Base-by-base conservation (phyloP, 75 land plant genomes). In the Selaginella moellendorffii region DNA sequence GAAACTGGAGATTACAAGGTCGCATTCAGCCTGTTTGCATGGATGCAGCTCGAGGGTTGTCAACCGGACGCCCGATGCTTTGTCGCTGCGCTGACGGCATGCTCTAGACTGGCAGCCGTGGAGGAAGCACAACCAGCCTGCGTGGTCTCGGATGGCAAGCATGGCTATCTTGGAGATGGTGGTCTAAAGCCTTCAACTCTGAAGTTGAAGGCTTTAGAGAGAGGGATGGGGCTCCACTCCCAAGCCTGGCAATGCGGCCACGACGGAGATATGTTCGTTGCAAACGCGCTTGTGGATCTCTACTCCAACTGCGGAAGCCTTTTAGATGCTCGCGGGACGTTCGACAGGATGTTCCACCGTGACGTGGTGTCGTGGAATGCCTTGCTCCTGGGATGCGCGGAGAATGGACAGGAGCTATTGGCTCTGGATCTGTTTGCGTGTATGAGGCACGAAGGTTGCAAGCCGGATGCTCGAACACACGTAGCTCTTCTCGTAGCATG, bases 281-380 rank as follows among this genome's bases (percentile, higher is more conserved):
- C 8, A 5, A 56, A 19, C 59, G n/a, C n/a, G 17, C 59, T 56
- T 2, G 59, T 56, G n/a, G 59, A 56, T 56, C 5, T 56, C 17
- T 56, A 56, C n/a, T 5, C 59, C 5, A 56, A 56, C 5, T 56
- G 59, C 24, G 59, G 59, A 56, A 25, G 24, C 59, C 5, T 56
- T 5, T 2, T 8, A 2, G 25, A 56, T 19, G 59, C 59, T 56
- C n/a, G 2, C 2, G n/a, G n/a, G 24, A 19, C 24, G 17, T 19
- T 56, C 24, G 59, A 21, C 19, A 21, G 21, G 21, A 56, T 56
- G 21, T n/a, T n/a, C 8, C n/a, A 8, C 59, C 59, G 9, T 19
- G 59, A 21, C 24, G 21, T 56, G 8, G 21, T 56, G 9, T 56
- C 59, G n/a, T 56, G 59, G 59, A 56, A 25, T 24, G 8, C 59